phyloP scores from a whole-genome alignment of 2,329 filamentous ascomycete genomes.

The Cladosporium halotolerans region DNA sequence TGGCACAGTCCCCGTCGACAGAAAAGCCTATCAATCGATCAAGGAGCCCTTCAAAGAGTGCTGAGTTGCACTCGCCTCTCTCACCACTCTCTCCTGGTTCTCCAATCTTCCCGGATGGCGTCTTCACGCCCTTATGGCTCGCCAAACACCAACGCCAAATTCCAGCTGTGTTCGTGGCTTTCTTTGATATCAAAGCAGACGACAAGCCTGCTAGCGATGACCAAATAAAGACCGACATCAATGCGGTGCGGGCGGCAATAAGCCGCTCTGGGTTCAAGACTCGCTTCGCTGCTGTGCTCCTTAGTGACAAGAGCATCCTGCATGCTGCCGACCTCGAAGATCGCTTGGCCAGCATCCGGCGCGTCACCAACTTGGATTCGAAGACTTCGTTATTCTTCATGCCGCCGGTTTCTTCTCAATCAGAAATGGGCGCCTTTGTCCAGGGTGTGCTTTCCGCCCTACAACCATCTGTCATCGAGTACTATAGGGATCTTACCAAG shows the following conservation, averaged over 20 bases:
- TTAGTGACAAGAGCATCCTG: constrained; percentile 62
- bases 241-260: constrained; percentile 64
- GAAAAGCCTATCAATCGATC: constrained; percentile 38
- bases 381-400: constrained; percentile 79
- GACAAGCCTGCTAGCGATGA: constrained; percentile 67
- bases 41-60: constrained; percentile 36
- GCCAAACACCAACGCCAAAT: constrained; percentile 81
- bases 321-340: constrained; percentile 60
- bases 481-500: constrained; percentile 90
- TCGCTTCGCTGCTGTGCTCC: constrained; percentile 67
- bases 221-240: constrained; percentile 80
- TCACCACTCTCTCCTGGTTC: constrained; percentile 84
- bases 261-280: constrained; percentile 69
- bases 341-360: constrained; percentile 70
- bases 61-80: constrained; percentile 77
- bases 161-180: constrained; percentile 72
- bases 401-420: constrained; percentile 62
- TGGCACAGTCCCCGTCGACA: constrained; percentile 43
- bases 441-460: constrained; percentile 66
- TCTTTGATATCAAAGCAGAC: constrained; percentile 62
- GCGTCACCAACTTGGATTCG: constrained; percentile 70
- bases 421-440: constrained; percentile 67
- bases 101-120: constrained; percentile 78
- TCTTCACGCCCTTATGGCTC: constrained; percentile 76
- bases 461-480: constrained; percentile 72